These are phyloP conservation scores for Sistotremastrum niveocremeum DNA, from an alignment of 768 basidiomycete species.

Conservation along the genomic window DNA sequence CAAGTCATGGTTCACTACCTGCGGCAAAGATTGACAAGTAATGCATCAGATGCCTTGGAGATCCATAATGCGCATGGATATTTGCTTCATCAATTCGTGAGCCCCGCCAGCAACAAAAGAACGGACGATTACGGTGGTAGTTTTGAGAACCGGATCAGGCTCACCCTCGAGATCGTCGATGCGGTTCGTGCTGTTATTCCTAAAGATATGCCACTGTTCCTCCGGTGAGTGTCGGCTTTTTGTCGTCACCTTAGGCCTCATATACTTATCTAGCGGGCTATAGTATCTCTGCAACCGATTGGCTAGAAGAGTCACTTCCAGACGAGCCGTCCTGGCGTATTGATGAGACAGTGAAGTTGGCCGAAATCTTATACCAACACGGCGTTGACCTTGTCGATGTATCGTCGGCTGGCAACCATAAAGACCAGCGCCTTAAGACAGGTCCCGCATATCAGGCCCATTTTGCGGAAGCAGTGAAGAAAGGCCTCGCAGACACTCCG, in stretches of 20 bases:
- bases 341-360: conserved; percentile 53
- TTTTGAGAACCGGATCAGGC: conserved; percentile 53
- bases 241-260: conserved; percentile 6
- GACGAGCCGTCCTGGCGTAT: conserved; percentile 53
- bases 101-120: conserved; percentile 46
- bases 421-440: conserved; percentile 23
- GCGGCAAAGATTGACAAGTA: no score
- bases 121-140: conserved; percentile 60
- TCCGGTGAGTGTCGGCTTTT: conserved; percentile 29
- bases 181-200: conserved; percentile 49
- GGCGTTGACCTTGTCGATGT: conserved; percentile 71
- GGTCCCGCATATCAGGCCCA: conserved; percentile 40
- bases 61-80: conserved; percentile 58
- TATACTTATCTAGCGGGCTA: conserved; percentile 10
- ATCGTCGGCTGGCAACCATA: conserved; percentile 47
- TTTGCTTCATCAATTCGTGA: conserved; percentile 41
- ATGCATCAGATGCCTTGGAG: conserved; percentile 22
- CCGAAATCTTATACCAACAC: conserved; percentile 40
- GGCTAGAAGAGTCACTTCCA: conserved; percentile 46
- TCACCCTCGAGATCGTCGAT: conserved; percentile 51
- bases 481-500: conserved; percentile 25
- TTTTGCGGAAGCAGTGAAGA: conserved; percentile 40
- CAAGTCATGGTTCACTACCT: background rate
- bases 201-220: conserved; percentile 52
- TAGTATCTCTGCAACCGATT: conserved; percentile 61